phyloP scores from a whole-genome alignment of 2,329 filamentous ascomycete species.

The Tolypocladium album region DNA sequence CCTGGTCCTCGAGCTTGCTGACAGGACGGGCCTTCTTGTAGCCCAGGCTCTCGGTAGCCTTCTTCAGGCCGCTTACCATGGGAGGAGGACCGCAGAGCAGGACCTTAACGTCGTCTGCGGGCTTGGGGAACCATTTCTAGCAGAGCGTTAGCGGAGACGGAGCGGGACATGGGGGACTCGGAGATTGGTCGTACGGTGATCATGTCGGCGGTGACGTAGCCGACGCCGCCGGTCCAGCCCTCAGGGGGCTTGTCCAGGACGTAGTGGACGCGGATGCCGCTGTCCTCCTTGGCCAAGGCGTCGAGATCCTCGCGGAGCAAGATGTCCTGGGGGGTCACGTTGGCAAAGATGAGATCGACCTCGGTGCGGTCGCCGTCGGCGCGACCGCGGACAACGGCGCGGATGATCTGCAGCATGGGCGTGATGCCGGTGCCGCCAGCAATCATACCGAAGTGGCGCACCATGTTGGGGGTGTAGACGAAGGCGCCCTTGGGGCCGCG shows the following conservation, averaged over 20 bases:
- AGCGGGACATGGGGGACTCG: not conserved
- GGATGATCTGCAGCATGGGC: slow-evolving; percentile 93
- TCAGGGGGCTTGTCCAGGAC: slow-evolving; percentile 93
- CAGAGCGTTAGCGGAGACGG: not conserved
- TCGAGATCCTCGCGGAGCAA: slow-evolving; percentile 89
- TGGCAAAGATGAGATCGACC: slow-evolving; percentile 93
- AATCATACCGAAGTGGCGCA: slow-evolving; percentile 94
- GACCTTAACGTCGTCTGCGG: slow-evolving; percentile 82
- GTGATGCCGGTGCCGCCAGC: slow-evolving; percentile 96
- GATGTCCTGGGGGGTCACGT: slow-evolving; percentile 88
- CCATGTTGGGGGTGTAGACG: slow-evolving; percentile 96
- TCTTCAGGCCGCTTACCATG: slow-evolving; percentile 97
- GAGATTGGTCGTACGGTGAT: slow-evolving; percentile 54
- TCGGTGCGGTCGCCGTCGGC: slow-evolving; percentile 73
- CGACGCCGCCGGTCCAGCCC: slow-evolving; percentile 84
- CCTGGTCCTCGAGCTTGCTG: slow-evolving; percentile 95
- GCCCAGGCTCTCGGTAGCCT: slow-evolving; percentile 77
- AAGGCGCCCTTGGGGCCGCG: slow-evolving; percentile 95
- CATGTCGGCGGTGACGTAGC: slow-evolving; percentile 93
- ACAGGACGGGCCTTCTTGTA: slow-evolving; percentile 89
- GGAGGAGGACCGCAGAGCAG: slow-evolving; percentile 91
- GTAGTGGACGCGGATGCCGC: slow-evolving; percentile 80
- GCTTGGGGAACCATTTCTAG: slow-evolving; percentile 69
- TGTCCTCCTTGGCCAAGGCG: slow-evolving; percentile 62
- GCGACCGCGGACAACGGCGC: slow-evolving; percentile 77